These are phyloP conservation scores for Hanseniaspora thailandica DNA, from an alignment of 805 yeast species.

Conservation along the genomic window DNA sequence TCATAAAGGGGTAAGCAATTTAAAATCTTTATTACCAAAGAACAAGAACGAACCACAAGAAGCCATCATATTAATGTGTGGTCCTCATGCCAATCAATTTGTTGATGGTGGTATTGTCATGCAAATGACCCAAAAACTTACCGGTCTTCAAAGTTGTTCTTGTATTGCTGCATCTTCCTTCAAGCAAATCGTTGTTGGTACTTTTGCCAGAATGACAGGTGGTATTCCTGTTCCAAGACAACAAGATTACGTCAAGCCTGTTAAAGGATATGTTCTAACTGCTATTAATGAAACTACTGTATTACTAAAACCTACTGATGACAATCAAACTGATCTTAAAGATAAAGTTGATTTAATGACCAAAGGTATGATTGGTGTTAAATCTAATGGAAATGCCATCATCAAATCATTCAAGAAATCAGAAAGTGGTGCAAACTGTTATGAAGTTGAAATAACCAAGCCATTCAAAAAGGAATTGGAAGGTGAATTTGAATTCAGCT, in stretches of 20 bases:
- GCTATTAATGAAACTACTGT: conserved; percentile 30
- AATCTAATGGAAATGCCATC: conserved; percentile 64
- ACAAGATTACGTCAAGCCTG: conserved; percentile 66
- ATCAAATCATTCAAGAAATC: conserved; percentile 46
- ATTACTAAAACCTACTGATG: not conserved
- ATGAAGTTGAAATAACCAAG: conserved; percentile 32
- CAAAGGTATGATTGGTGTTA: conserved; percentile 61
- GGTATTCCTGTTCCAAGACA: conserved; percentile 88
- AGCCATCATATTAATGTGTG: conserved; percentile 85
- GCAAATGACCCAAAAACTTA: conserved; percentile 39
- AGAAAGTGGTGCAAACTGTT: conserved; percentile 39
- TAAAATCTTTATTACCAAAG: conserved; percentile 23
- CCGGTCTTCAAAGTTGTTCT: conserved; percentile 30
- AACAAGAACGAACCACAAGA: conserved; percentile 48
- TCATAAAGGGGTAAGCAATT: conserved; percentile 55
- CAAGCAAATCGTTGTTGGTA: conserved; percentile 55
- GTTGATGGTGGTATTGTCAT: conserved; percentile 70
- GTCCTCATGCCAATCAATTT: conserved; percentile 93
- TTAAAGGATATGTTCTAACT: conserved; percentile 52
- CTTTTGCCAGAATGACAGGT: conserved; percentile 60
- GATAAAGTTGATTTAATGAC: conserved; percentile 35
- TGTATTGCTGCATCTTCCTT: conserved; percentile 76
- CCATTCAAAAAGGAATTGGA: conserved; percentile 58
- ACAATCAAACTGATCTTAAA: not conserved
- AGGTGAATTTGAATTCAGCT: conserved; percentile 48